phyloP scores from a whole-genome alignment of 164 flowering plant genomes.

The Annona cherimola region DNA sequence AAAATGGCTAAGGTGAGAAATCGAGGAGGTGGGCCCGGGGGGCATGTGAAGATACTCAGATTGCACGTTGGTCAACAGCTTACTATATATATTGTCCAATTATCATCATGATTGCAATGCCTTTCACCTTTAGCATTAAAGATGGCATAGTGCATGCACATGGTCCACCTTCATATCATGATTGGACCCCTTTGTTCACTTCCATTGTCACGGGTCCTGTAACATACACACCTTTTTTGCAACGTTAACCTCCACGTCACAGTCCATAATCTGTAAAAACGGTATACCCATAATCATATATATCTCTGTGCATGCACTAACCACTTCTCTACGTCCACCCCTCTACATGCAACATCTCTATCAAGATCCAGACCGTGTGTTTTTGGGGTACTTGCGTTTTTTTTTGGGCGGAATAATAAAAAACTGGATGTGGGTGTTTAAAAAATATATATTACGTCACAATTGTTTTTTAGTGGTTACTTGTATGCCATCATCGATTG shows the following conservation, averaged over 20 bases:
- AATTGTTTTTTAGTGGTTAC: background rate
- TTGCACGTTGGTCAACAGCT: background rate
- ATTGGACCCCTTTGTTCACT: background rate
- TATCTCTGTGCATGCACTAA: too few species aligned
- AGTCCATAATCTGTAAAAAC: too few species aligned
- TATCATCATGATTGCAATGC: background rate
- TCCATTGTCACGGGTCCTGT: background rate
- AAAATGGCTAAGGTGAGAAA: too few species aligned
- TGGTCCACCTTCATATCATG: background rate
- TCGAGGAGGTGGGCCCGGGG: background rate
- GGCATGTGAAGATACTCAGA: background rate
- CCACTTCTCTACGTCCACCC: too few species aligned
- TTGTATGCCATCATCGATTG: background rate
- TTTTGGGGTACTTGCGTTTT: too few species aligned
- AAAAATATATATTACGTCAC: too few species aligned
- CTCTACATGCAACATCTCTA: too few species aligned
- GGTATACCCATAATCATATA: too few species aligned
- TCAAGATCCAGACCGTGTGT: too few species aligned
- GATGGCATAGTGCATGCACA: background rate
- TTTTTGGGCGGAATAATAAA: too few species aligned
- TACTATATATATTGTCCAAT: background rate
- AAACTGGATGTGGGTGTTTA: background rate
- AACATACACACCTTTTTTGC: background rate
- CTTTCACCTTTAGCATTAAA: background rate
- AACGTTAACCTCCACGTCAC: constrained; percentile 9